Percentiles rank a stretch among this genome's conserved stretches.
These are phyloP conservation scores for Xerocomellus intermedius DNA, from an alignment of 768 basidiomycete genomes.

Conservation along the genomic window DNA sequence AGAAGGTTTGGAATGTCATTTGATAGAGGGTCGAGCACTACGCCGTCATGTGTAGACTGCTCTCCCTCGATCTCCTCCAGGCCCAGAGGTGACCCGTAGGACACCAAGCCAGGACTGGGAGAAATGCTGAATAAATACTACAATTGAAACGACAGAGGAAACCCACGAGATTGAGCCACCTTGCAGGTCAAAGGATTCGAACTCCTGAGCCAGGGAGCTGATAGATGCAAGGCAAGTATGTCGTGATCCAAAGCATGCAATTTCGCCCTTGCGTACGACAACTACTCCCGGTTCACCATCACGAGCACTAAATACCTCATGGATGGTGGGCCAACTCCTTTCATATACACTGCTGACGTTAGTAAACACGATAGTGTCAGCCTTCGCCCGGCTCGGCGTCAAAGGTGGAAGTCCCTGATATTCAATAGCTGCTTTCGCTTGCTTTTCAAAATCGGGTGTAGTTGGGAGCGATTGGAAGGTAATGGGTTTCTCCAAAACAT, in stretches of 20 bases:
- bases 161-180: slow-evolving; percentile 60
- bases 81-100: slow-evolving; percentile 46
- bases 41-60: slow-evolving; percentile 55
- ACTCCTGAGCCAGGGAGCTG: slow-evolving; percentile 16
- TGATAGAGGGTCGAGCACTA: slow-evolving; percentile 45
- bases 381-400: slow-evolving; percentile 36
- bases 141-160: slow-evolving; percentile 9
- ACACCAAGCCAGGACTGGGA: slow-evolving; percentile 44
- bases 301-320: slow-evolving; percentile 19
- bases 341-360: slow-evolving; percentile 58
- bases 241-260: slow-evolving; percentile 50
- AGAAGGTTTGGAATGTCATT: slow-evolving; percentile 35
- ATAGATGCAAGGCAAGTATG: slow-evolving; percentile 24
- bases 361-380: slow-evolving; percentile 54
- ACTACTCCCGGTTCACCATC: slow-evolving; percentile 38
- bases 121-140: background rate
- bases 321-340: slow-evolving; percentile 28
- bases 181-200: slow-evolving; percentile 53
- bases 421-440: slow-evolving; percentile 53
- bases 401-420: slow-evolving; percentile 76
- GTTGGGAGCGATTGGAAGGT: slow-evolving; percentile 50
- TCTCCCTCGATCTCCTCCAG: slow-evolving; percentile 56
- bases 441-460: slow-evolving; percentile 63
- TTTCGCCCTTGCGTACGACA: slow-evolving; percentile 49
- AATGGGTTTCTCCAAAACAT: slow-evolving; percentile 51